A percentile compares a stretch with the other conserved stretches of the same genome.
These are phyloP conservation scores for Brasilioporus rufonigricans DNA, from an alignment of 768 basidiomycete genomes.

Conservation along the genomic window DNA sequence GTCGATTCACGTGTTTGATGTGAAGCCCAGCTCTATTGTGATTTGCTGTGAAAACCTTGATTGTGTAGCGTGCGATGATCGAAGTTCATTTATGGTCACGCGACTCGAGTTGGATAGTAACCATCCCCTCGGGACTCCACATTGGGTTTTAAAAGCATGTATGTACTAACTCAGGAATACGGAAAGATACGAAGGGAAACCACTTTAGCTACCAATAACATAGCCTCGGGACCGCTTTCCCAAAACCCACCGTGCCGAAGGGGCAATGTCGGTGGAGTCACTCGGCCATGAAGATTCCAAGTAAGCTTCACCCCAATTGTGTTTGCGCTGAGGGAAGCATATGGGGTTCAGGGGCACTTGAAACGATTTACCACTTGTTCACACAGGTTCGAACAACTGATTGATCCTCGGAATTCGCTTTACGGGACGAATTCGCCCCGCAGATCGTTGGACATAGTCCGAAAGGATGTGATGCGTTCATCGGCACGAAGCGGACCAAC, in stretches of 20 bases:
- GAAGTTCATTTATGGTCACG: neutral
- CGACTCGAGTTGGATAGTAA: neutral
- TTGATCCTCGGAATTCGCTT: neutral
- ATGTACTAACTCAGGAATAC: neutral
- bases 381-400: neutral
- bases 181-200: neutral
- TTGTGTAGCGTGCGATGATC: neutral
- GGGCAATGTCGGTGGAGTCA: neutral
- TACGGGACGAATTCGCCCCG: neutral
- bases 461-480: neutral
- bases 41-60: neutral
- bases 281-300: neutral
- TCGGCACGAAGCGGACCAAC: neutral
- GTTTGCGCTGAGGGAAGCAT: neutral
- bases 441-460: neutral
- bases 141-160: neutral
- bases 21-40: neutral
- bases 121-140: neutral
- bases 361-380: neutral
- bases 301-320: neutral
- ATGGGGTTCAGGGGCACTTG: neutral
- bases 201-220: neutral
- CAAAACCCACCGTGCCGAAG: conserved; percentile 2
- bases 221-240: neutral
- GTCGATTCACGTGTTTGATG: conserved; percentile 4